Base-by-base conservation (phyloP, 2,329 filamentous ascomycete species). In the Ascomycota sp. region DNA sequence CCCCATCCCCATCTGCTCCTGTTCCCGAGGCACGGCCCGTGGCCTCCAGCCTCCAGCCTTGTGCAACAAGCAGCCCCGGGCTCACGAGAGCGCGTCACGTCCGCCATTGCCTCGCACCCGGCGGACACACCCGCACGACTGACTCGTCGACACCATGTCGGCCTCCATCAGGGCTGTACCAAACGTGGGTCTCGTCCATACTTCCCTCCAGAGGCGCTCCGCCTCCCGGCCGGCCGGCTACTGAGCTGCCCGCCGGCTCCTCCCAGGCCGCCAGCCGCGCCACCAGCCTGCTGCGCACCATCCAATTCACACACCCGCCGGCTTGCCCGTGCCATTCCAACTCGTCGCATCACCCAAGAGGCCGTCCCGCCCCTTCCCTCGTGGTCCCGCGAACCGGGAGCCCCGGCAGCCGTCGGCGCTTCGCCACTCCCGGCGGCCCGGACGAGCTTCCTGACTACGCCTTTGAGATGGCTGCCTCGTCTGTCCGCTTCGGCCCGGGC, bases 391-490 rank as follows among this genome's bases (percentile, higher is more conserved):
- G 58, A 36, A 52, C 47, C 32, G 39, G 47, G 42, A 37, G 53
- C 42, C 42, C 55, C 27, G 56, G 46, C 26, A 39, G 42, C 21
- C 52, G 43, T 13, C 52, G 69, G 27, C 61, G 59, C 33, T 73
- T 68, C 52, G 83, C 81, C n/a, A 86, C 81, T 0, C 81, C 84
- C 0, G 59, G 77, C 29, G 41, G 48, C 13, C 58, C 77, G 13
- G 33, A 38, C 25, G 57, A 65, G 7, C 66, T 83, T 47, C 92
- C 91, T 52, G 89, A 98, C 53, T 98, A 98, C 58, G 89, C 89
- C 10, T 98, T 98, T 50, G 89, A 98, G 54, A 92, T 98, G 86
- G 89, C 89, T 0, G 83, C 89, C 2, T 92, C 81, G 1, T 81
- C 77, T 25, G 93, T 98, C 47, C 73, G 89, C 9, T 98, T 95